phyloP scores from a whole-genome alignment of 2,329 filamentous ascomycete genomes.

The Cryphonectria japonica region DNA sequence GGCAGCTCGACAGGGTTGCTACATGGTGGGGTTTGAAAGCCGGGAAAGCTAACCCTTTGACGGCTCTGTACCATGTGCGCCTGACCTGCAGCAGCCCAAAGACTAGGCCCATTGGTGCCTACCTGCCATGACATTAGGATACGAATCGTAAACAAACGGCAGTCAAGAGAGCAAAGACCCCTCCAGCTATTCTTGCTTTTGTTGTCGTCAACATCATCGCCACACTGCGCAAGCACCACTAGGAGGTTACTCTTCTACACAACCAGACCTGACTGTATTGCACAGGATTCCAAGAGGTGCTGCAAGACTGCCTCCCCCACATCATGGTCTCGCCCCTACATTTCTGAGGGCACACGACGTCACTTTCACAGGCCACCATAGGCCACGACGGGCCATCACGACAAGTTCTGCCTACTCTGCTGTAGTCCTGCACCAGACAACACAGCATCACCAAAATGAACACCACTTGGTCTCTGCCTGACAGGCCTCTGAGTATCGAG shows the following conservation, averaged over 20 bases:
- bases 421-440: not conserved
- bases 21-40: constrained; percentile 1
- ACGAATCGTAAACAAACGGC: not conserved
- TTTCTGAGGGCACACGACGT: not conserved
- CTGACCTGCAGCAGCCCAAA: not conserved
- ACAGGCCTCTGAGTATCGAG: constrained; percentile 70
- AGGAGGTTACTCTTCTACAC: not conserved
- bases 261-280: not conserved
- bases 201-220: not conserved
- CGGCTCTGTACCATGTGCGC: not conserved
- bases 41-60: not conserved
- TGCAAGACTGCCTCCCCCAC: not conserved
- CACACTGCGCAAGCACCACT: not conserved
- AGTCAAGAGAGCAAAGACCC: not conserved
- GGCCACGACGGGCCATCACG: not conserved
- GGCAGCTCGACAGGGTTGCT: constrained; percentile 1
- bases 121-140: not conserved
- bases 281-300: not conserved
- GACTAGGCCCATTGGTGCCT: not conserved
- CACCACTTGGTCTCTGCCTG: constrained; percentile 39
- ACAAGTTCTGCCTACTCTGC: not conserved
- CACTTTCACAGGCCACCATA: not conserved
- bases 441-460: constrained; percentile 35
- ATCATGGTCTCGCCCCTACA: not conserved
- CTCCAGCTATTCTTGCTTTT: not conserved